A percentile compares a stretch with the other conserved stretches of the same genome.
Conservation (phyloP, 352 stramenopile species). For the Globisporangium abappressorium region DNA sequence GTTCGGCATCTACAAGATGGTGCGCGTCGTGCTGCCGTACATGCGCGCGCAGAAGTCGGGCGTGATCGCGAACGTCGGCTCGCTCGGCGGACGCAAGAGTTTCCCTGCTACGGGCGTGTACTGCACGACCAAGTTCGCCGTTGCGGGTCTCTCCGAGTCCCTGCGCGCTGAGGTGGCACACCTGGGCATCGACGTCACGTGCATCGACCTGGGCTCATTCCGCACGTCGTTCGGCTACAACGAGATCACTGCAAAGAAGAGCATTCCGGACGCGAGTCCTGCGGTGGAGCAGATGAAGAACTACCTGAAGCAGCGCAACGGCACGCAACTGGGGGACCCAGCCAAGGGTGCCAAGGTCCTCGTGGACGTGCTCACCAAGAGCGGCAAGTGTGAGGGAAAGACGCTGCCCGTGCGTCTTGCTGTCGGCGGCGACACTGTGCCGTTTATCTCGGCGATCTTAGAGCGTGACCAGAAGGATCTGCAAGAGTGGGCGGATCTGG, state of each 20-base stretch:
- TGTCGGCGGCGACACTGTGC: too few species aligned
- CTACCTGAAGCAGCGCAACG: too few species aligned
- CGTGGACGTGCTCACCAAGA: too few species aligned
- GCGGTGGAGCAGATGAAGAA: too few species aligned
- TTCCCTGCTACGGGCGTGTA: constrained; percentile 21
- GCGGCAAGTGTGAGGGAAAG: too few species aligned
- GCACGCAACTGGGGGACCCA: too few species aligned
- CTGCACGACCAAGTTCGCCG: constrained; percentile 24
- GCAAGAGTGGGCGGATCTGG: too few species aligned
- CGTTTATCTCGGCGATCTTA: too few species aligned
- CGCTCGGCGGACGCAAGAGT: constrained; percentile 15
- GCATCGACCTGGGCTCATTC: constrained; percentile 44
- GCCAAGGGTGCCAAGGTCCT: too few species aligned
- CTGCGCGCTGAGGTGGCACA: constrained; percentile 25
- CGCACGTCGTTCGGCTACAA: constrained; percentile 32
- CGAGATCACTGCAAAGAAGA: constrained; percentile 10
- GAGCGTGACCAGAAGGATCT: too few species aligned
- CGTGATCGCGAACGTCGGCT: constrained; percentile 32
- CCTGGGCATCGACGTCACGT: constrained; percentile 35
- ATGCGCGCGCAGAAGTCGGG: constrained; percentile 26
- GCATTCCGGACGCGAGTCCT: too few species aligned
- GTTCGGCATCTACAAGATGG: constrained; percentile 23
- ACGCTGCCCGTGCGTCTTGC: too few species aligned
- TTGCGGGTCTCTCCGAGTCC: constrained; percentile 26
- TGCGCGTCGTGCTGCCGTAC: constrained; percentile 26